Evolutionary conservation across 2,329 filamentous ascomycete genomes (phyloP).

Genomic region (Fonsecaea monophora): DNA sequence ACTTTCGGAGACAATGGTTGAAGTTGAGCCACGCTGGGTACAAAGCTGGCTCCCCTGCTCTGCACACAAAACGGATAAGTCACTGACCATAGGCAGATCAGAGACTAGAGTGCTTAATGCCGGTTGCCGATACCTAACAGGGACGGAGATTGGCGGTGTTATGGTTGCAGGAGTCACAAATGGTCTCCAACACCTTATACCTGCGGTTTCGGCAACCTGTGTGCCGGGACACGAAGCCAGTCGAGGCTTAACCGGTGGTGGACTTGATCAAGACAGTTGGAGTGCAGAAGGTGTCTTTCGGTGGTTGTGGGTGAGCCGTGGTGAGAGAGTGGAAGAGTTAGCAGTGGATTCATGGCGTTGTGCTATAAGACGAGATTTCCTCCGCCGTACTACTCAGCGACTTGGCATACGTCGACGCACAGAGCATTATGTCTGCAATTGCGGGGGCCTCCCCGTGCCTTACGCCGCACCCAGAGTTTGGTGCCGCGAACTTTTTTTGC

Average conservation of each 20-base stretch:
- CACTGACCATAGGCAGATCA: too few species aligned
- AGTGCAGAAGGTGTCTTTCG: not conserved
- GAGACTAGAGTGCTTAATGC: not conserved
- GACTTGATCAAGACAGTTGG: not conserved
- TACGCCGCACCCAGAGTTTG: not conserved
- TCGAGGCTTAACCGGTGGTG: not conserved
- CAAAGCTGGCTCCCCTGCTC: too few species aligned
- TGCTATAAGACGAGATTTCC: not conserved
- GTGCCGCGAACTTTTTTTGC: slow-evolving; percentile 20
- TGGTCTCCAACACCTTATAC: not conserved
- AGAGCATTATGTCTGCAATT: not conserved
- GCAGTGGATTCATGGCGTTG: not conserved
- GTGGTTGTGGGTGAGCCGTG: too few species aligned
- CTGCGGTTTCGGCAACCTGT: not conserved
- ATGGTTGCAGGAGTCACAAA: not conserved
- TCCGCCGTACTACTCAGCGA: not conserved
- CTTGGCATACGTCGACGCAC: not conserved
- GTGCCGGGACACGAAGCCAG: not conserved
- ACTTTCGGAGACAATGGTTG: too few species aligned
- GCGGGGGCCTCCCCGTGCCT: not conserved
- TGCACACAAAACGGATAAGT: not conserved
- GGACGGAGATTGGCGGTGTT: not conserved
- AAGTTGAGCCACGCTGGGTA: too few species aligned
- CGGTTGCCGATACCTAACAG: not conserved
- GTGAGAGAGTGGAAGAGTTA: not conserved